Conservation (phyloP, 2,329 filamentous ascomycete genomes). For the Ceratocystis colombiana region DNA sequence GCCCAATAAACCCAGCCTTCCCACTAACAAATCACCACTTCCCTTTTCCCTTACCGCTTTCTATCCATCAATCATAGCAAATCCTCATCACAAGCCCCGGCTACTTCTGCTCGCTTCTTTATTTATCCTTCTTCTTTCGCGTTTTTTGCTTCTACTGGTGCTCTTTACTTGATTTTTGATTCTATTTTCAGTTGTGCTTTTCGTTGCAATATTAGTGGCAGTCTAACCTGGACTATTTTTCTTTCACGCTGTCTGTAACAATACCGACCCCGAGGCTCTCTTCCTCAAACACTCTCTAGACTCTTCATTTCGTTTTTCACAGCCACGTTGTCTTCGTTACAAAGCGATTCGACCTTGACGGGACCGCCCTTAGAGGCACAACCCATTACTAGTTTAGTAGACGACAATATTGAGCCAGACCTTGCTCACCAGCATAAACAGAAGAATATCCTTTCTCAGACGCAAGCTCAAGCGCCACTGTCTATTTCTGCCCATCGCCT, state of each 20-base stretch:
- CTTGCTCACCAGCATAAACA: conserved; percentile 15
- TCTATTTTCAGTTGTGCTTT: no score
- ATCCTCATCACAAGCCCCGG: background rate
- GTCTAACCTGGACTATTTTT: no score
- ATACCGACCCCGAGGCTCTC: background rate
- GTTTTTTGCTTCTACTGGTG: background rate
- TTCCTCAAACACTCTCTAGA: background rate
- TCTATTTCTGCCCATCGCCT: conserved; percentile 16
- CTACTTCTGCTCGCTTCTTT: background rate
- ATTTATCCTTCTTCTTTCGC: background rate
- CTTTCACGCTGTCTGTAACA: background rate
- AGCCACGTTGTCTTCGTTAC: conserved; percentile 39
- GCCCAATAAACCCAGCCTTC: conserved; percentile 10
- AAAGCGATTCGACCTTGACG: conserved; percentile 17
- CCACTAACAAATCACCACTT: conserved; percentile 16
- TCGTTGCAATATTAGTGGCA: no score
- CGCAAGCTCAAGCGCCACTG: conserved; percentile 20
- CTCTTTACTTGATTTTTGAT: no score
- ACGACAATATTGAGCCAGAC: conserved; percentile 12
- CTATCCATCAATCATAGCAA: background rate
- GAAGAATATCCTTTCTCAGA: conserved; percentile 17
- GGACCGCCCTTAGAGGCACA: conserved; percentile 24
- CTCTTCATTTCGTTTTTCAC: conserved; percentile 27
- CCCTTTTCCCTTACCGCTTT: conserved; percentile 12
- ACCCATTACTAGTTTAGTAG: conserved; percentile 17